These are phyloP conservation scores for Colletotrichum costaricense DNA, from an alignment of 2,329 filamentous ascomycete species.

Conservation along the genomic window DNA sequence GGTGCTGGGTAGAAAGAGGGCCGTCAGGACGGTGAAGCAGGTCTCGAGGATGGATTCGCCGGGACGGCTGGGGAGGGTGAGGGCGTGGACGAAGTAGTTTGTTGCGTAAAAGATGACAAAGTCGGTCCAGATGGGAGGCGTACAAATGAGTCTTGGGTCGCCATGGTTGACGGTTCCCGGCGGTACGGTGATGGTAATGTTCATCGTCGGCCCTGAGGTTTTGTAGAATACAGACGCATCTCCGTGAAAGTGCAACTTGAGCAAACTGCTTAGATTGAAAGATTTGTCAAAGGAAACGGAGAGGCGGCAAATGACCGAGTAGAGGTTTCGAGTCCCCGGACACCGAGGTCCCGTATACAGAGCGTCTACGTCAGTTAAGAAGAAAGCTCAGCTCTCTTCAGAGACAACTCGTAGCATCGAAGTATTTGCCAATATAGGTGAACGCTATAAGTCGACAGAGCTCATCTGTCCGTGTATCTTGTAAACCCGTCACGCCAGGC, in stretches of 20 bases:
- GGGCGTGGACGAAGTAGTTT: slow-evolving; percentile 42
- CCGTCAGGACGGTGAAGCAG: slow-evolving; percentile 22
- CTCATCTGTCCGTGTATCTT: neutral
- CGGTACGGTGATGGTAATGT: slow-evolving; percentile 27
- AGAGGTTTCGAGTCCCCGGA: neutral
- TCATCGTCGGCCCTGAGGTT: slow-evolving; percentile 1
- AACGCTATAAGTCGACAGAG: neutral
- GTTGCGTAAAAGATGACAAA: slow-evolving; percentile 39
- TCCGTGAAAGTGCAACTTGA: neutral
- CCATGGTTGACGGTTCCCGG: slow-evolving; percentile 30
- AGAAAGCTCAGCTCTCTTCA: neutral
- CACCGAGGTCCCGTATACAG: neutral
- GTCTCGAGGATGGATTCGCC: slow-evolving; percentile 35
- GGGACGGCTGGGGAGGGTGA: slow-evolving; percentile 37
- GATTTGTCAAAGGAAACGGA: neutral
- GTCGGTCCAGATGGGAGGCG: slow-evolving; percentile 36
- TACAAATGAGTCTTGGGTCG: slow-evolving; percentile 38
- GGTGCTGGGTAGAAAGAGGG: slow-evolving; percentile 36
- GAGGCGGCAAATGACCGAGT: neutral
- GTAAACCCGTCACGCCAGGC: neutral
- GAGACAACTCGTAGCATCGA: neutral
- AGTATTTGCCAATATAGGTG: neutral
- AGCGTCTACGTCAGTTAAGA: neutral
- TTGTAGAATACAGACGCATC: neutral
- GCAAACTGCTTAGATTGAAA: neutral